These are phyloP conservation scores for Isatis lusitanica DNA, from an alignment of 441 rosid species.

Conservation along the genomic window DNA sequence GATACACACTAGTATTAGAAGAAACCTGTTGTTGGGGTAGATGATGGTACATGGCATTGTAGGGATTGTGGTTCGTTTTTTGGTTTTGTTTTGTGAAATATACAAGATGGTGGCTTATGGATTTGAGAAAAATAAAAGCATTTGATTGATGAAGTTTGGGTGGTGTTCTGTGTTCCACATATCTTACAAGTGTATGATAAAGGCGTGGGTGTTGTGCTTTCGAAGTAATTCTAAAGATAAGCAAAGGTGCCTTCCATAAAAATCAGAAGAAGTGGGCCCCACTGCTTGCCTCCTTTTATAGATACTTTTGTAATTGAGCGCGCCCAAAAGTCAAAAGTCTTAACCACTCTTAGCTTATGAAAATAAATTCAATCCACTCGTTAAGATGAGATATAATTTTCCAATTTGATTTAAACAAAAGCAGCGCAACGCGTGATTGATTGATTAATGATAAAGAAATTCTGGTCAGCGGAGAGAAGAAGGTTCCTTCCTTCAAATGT, in stretches of 20 bases:
- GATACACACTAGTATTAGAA: background rate
- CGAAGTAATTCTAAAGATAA: background rate
- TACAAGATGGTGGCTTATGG: background rate
- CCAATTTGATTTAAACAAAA: too few relatives aligned
- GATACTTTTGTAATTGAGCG: background rate
- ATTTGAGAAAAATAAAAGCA: background rate
- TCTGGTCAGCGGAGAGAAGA: background rate
- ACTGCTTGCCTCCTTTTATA: background rate
- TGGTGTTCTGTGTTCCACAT: conserved; percentile 8
- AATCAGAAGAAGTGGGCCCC: conserved; percentile 7
- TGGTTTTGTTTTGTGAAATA: background rate
- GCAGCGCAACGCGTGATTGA: background rate
- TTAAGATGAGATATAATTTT: background rate
- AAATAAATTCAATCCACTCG: background rate
- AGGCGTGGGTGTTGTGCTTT: background rate
- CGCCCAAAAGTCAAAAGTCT: background rate
- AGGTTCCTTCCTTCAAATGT: background rate
- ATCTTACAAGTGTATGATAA: background rate
- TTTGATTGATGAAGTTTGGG: conserved; percentile 18
- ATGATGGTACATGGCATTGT: background rate
- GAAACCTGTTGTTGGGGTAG: background rate
- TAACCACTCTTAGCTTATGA: background rate
- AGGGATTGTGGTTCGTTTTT: background rate
- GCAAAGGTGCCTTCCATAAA: background rate
- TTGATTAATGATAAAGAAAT: background rate